A percentile compares a stretch with the other conserved stretches of the same genome.
Evolutionary conservation across 148 eudicot species (phyloP).

Genomic region (Simmondsia chinensis): DNA sequence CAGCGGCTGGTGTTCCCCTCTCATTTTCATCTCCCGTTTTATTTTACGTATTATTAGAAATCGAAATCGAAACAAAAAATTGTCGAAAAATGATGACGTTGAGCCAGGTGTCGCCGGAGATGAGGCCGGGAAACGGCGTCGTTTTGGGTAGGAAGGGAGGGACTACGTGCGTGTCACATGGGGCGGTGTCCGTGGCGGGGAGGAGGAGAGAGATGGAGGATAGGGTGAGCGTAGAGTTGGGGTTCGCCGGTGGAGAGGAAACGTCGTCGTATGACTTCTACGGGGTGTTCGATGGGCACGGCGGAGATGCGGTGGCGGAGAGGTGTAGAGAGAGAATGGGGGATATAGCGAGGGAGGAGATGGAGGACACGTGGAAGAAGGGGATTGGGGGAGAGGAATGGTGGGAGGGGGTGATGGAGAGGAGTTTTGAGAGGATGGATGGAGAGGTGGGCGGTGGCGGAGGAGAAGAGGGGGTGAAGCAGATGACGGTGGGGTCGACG

Average conservation of each 20-base stretch:
- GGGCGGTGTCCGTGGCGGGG: constrained; percentile 40
- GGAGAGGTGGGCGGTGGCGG: constrained; percentile 20
- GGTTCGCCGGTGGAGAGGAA: constrained; percentile 3
- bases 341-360: constrained; percentile 19
- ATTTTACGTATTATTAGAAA: constrained; percentile 1
- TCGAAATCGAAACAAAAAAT: not conserved
- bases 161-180: constrained; percentile 22
- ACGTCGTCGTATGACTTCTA: constrained; percentile 43
- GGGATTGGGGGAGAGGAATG: not conserved
- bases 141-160: not conserved
- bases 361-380: constrained; percentile 12
- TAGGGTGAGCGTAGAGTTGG: constrained; percentile 27
- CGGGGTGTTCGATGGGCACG: constrained; percentile 75
- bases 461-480: constrained; percentile 23
- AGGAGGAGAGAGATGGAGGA: constrained; percentile 71
- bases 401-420: constrained; percentile 54
- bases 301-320: constrained; percentile 43
- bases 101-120: constrained; percentile 10
- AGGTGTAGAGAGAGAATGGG: constrained; percentile 47
- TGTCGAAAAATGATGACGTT: constrained; percentile 20
- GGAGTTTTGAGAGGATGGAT: constrained; percentile 48
- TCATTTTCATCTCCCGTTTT: constrained; percentile 6
- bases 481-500: constrained; percentile 53
- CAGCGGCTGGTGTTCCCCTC: no score
- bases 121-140: constrained; percentile 5